Base-by-base conservation (phyloP, 192 early-diverging fungal species). In the Podochytrium sp. region DNA sequence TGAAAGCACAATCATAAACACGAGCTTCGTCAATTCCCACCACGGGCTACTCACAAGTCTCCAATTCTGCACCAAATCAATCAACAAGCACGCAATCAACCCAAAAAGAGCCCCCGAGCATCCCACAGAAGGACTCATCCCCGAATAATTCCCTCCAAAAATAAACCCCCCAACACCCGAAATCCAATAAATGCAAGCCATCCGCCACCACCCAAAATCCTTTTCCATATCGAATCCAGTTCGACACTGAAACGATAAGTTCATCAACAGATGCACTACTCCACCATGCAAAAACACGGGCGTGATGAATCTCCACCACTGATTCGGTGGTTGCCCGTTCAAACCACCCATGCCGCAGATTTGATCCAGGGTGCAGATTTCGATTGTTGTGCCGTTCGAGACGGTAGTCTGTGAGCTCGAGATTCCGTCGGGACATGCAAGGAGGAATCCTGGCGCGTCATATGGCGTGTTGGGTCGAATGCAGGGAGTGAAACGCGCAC, bases 281-380 rank as follows among this genome's bases (percentile, higher is more conserved):
- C 94, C 94, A 38, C 84, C 92, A 77, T 96, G 94, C 51, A 96
- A 78, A 51, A 92, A 93, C n/a, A 96, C 89, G 6, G 94, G 89
- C 20, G 83, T 75, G 37, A 96, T 81, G 71, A 96, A 94, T 2
- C 94, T 83, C 76, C 81, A 94, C 83, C 89, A 91, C 68, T 95
- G 94, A 77, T 93, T 79, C 4, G 93, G 90, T 0, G 67, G 64
- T 12, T 78, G 82, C 0, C 80, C 73, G 0, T 83, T 78, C 40
- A 90, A 81, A 6, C 87, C 80, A 51, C 80, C 81, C 65, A 94
- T 77, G 34, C 89, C 84, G 81, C 93, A 89, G 39, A 90, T 42
- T 65, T 88, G 71, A 42, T 83, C 68, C 60, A 93, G 68, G 29
- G 74, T 81, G 78, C 92, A 94, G 1, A 51, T 29, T 0, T 71